Evolutionary conservation across 345 rosid genomes (phyloP).

Genomic region (Melaleuca quinquenervia): DNA sequence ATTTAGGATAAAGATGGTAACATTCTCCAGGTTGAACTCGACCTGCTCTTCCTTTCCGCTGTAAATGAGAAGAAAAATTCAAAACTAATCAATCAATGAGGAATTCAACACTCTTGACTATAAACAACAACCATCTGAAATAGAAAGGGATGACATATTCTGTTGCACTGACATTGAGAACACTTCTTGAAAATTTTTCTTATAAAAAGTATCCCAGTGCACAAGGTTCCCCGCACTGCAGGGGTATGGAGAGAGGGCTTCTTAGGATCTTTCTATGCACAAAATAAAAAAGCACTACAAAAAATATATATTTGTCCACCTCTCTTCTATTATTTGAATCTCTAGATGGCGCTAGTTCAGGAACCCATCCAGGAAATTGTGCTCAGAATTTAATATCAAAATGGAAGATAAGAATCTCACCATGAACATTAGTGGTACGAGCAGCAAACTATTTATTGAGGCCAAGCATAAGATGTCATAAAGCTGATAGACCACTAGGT

Average conservation of each 20-base stretch:
- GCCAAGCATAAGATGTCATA: background rate
- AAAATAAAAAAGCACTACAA: background rate
- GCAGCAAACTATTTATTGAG: background rate
- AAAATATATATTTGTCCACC: background rate
- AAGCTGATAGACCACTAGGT: background rate
- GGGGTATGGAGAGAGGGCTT: background rate
- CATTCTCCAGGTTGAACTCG: slow-evolving; percentile 93
- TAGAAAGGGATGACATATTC: background rate
- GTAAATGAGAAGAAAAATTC: background rate
- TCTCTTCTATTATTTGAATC: background rate
- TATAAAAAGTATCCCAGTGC: background rate
- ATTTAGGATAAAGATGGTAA: slow-evolving; percentile 83
- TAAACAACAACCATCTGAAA: background rate
- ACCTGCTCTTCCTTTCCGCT: slow-evolving; percentile 97
- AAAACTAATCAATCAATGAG: background rate
- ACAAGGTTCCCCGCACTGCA: background rate
- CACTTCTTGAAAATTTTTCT: background rate
- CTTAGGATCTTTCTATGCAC: background rate
- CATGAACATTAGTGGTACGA: background rate
- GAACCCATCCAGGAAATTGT: background rate
- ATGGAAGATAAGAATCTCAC: background rate
- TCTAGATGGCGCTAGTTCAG: background rate
- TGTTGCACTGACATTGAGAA: background rate
- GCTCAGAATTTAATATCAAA: background rate
- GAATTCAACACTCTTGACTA: background rate